Base-by-base conservation (phyloP, 306 rosid genomes). In the cucumber (Cucumis sativus) region DNA sequence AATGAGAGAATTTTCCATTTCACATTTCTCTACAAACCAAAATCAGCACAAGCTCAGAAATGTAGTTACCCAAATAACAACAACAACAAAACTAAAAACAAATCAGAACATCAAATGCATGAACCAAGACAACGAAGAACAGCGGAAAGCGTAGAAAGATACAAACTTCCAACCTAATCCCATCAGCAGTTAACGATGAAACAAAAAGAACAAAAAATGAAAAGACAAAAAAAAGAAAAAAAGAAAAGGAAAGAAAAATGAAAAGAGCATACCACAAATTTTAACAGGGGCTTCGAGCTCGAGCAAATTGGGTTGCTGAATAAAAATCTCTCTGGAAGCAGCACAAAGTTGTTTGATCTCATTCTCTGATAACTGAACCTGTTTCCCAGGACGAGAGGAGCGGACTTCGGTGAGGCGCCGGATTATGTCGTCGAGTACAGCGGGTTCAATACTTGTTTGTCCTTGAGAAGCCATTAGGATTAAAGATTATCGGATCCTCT, bases 261-360 rank as follows among this genome's bases (percentile, higher is more conserved):
- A 28, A 28, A 28, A 28, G 2, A 18, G 30, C 58, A 63, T 79
- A 94, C 98, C 98, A 60, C 98, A 94, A 83, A 94, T 91, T 90
- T 94, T 91, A 84, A 94, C 90, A 62, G 97, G 97, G 79, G 97
- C 97, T 81, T 90, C 96, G 15, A 94, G 98, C 88, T 94, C 98
- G 47, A 94, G 97, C 84, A 94, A 88, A 87, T 88, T 91, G 41
- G 97, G 91, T 80, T 94, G 98, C 25, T 81, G 88, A 75, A 89
- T 79, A 75, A 94, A 94, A 83, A 94, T 88, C 10, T 91, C 96
- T 82, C 87, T 84, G 37, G 98, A 90, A 81, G 94, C 88, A 60
- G 64, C 68, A 39, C 97, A 94, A 4, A 94, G 96, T 51, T 94
- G 97, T 86, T 88, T 94, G 97, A 94, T 94, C 89, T 94, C 98